Conservation (phyloP, 2,329 filamentous ascomycete species). For the Laburnicola sp. region DNA sequence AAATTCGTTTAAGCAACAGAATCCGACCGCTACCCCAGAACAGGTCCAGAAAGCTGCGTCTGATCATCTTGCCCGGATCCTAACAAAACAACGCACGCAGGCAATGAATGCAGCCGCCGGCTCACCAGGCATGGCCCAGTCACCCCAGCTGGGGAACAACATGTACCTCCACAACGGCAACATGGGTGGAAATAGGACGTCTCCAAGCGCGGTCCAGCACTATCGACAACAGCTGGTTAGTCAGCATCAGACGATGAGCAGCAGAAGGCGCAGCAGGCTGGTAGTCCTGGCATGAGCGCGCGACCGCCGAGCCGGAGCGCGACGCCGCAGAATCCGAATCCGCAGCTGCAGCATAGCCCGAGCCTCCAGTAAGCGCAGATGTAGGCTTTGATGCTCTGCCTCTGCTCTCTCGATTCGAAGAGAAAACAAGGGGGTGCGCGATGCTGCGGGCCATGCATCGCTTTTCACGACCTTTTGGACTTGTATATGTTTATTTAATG, state of each 20-base stretch:
- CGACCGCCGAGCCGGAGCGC: constrained; percentile 43
- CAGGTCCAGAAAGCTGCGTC: constrained; percentile 41
- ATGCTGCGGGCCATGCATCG: constrained; percentile 8
- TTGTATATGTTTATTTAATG: constrained; percentile 9
- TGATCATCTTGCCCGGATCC: constrained; percentile 37
- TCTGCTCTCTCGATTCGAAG: too few relatives aligned
- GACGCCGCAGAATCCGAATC: constrained; percentile 42
- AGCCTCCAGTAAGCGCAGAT: constrained; percentile 38
- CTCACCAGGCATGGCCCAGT: constrained; percentile 34
- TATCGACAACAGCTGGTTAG: constrained; percentile 44
- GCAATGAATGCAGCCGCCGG: constrained; percentile 45
- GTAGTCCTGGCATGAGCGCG: constrained; percentile 38
- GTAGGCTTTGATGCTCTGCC: too few relatives aligned
- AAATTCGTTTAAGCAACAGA: constrained; percentile 37
- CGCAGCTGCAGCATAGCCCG: constrained; percentile 33
- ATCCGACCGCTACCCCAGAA: constrained; percentile 43
- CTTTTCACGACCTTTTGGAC: constrained; percentile 2
- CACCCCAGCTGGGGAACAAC: constrained; percentile 40
- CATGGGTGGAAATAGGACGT: constrained; percentile 32
- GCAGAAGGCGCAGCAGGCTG: constrained; percentile 36
- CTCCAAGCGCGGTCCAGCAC: constrained; percentile 40
- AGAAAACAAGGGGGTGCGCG: background rate
- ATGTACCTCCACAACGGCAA: constrained; percentile 39
- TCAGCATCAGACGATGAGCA: constrained; percentile 45
- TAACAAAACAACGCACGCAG: constrained; percentile 39